Base-by-base conservation (phyloP, 208 protist genomes). In the Strigomonas culicis region DNA sequence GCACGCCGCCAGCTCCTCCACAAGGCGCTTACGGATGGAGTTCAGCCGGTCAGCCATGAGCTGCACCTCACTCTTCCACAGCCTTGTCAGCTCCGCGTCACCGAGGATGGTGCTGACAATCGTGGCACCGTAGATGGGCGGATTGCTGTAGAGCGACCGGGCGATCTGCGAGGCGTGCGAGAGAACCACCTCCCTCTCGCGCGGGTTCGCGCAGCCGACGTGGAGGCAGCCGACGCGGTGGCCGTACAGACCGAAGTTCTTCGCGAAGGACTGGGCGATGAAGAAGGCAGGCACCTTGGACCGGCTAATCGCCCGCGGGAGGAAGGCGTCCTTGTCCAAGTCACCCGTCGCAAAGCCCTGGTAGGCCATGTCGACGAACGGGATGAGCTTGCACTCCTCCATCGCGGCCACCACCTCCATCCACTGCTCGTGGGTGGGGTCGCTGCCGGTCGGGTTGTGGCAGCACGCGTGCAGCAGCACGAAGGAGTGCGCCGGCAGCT, bases 361-460 rank as follows among this genome's bases (percentile, higher is more conserved):
- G 66, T 97, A 98, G 19, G 94, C 97, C 60, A 85, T 97, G 80
- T 99, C 98, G 17, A 97, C 75, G 25, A 99, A 95, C 22, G 98
- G 81, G 21, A 95, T 67, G 6, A 98, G 79, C 25, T 96, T 82
- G 0, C 84, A 58, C n/a, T 87, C 72, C 57, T 77, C 71, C 46
- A 92, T 60, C 7, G 94, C 77, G 17, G 95, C 74, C 7, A 81
- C 72, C 58, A 99, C 97, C 27, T 80, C 34, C 44, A 77, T 49
- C 97, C 97, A 99, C 71, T 99, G 86, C 28, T 89, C 92, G 7
- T 68, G 43, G 0, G 94, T 97, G 50, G 97, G 98, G 72, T 99
- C 98, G 8, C 94, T 87, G 41, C 98, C 98, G 11, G 98, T 99
- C 28, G 98, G 98, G 79, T 99, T 99, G 84, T 99, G 98, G 6